phyloP scores from a whole-genome alignment of 2,329 filamentous ascomycete species.

The Exophiala calicioides region DNA sequence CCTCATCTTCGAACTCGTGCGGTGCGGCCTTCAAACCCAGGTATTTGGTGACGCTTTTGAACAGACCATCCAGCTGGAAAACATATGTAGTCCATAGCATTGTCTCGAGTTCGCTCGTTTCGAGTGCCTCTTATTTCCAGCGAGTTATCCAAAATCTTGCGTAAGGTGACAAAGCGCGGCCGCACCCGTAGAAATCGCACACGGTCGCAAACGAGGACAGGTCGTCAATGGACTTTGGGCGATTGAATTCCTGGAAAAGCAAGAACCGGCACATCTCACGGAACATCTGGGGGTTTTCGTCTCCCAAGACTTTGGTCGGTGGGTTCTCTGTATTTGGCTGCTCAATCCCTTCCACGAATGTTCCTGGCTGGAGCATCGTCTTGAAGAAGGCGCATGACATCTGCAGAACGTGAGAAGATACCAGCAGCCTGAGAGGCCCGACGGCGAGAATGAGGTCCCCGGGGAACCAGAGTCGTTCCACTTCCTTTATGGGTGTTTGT shows the following conservation, averaged over 20 bases:
- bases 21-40: too few relatives aligned
- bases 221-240: slow-evolving; percentile 1
- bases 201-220: slow-evolving; percentile 1
- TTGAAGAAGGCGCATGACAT: slow-evolving; percentile 10
- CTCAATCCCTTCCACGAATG: slow-evolving; percentile 9
- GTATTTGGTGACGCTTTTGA: slow-evolving; percentile 2
- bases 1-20: too few relatives aligned
- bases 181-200: slow-evolving; percentile 15
- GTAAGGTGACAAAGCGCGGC: slow-evolving; percentile 8
- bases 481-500: too few relatives aligned
- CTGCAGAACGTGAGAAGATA: slow-evolving; percentile 9
- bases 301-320: slow-evolving; percentile 6
- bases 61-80: slow-evolving; percentile 3
- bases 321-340: slow-evolving; percentile 7
- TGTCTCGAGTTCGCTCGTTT: not conserved
- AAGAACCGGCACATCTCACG: slow-evolving; percentile 1
- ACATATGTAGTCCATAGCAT: slow-evolving; percentile 9
- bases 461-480: slow-evolving; percentile 4
- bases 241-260: slow-evolving; percentile 2
- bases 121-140: not conserved
- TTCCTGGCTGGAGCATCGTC: slow-evolving; percentile 6
- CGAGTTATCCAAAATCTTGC: not conserved
- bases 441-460: slow-evolving; percentile 10
- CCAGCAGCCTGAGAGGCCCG: slow-evolving; percentile 4
- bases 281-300: slow-evolving; percentile 5